Base-by-base conservation (phyloP, 495 filamentous ascomycete genomes). In the Symbiotaphrina buchneri region DNA sequence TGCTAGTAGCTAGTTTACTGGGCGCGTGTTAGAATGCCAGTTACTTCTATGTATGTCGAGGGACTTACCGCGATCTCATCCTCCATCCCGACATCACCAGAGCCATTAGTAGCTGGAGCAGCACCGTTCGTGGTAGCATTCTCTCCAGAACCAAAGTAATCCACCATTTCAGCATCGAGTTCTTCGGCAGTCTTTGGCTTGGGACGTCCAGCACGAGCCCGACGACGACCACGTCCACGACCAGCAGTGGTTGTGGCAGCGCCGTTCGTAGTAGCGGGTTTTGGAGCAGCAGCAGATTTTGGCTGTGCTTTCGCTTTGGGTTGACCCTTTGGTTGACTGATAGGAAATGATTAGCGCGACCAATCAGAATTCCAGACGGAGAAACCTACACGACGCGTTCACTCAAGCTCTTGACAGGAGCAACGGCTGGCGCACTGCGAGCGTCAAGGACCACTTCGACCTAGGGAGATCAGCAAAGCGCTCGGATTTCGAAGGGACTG, bases 101-200 rank as follows among this genome's bases (percentile, higher is more conserved):
- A 57, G 40, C 57, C 56, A 33, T 55, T 13, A 17, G 28, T 28
- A 15, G 22, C 59, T 26, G 54, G 47, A 15, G 39, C 43, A 14
- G 47, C 46, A 33, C 50, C 54, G 19, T 49, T 55, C 23, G 49
- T 46, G 21, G 44, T 49, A 19, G 51, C 52, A 10, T 31, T 37
- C 27, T 51, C 54, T 17, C 54, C 51, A 37, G 43, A 52, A 30
- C 43, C 66, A 41, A 85, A 91, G 54, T 92, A 93, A 42, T 94
- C 84, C 5, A 65, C 64, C 84, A 94, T 92, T 43, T 94, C 84
- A 5, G 76, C 78, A 47, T 94, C 84, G 7, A 94, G 61, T 55
- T 94, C 81, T 47, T 91, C 83, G 2, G 70, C 66, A 7, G 79
- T 83, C 70, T 91, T 92, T 33, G 63, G 61, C 70, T 90, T 91